Base-by-base conservation (phyloP, 192 early-diverging fungal species). In the Lobosporangium transversale region DNA sequence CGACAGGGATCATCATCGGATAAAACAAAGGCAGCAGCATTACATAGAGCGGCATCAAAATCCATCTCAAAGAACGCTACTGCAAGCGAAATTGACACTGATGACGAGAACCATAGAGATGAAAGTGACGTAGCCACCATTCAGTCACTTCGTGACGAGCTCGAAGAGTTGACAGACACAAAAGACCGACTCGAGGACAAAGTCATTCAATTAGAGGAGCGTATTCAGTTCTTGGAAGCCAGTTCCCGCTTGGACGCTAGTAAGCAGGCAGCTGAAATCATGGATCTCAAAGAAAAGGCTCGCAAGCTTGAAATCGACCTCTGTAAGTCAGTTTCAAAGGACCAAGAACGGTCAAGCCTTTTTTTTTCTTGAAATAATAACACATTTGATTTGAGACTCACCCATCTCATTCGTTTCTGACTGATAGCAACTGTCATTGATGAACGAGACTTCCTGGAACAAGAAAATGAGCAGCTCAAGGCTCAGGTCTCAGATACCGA, bases 241-340 rank as follows among this genome's bases (percentile, higher is more conserved):
- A 51, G 45, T 27, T 42, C 73, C 3, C 57, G 73, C 15, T 65
- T 76, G 23, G 62, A 24, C 12, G 73, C 73, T 7, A 67, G 64
- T 35, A 76, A 62, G 45, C 15, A 26, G 15, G 50, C 73, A 31
- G 54, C 54, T 15, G 73, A 76, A 48, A 62, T 62, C 23, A 61
- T 76, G 51, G 65, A 67, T n/a, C 58, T 76, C 30, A 76, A 76
- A 27, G 73, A 76, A 51, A 66, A 57, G 47, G 44, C 45, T 1
- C 58, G 73, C 30, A 49, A 62, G 30, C 65, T 76, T 5, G 73
- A 64, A 26, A 67, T 76, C 20, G 58, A 76, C 4, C 65, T 76
- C 8, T 76, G 73, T 76, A 76, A 59, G 63, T 61, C n/a, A n/a
- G n/a, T n/a, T n/a, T n/a, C n/a, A n/a, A n/a, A n/a, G n/a, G n/a